Conservation (phyloP, 1,284 basidiomycete species). For the Takashimella koratensis region DNA sequence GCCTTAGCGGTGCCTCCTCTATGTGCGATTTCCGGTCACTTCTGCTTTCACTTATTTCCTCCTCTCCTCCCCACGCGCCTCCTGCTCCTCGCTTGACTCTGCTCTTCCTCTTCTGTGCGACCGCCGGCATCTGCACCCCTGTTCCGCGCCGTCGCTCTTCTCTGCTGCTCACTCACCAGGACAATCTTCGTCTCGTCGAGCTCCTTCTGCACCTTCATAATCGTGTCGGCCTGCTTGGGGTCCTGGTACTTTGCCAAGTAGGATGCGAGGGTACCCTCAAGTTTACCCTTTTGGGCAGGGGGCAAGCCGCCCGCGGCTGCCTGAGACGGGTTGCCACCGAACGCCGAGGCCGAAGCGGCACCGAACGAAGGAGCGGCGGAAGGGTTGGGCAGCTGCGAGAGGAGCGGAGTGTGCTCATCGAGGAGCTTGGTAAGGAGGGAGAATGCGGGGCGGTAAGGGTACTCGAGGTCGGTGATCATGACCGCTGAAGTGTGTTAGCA, state of each 20-base stretch:
- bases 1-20: no score
- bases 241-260: constrained; percentile 96
- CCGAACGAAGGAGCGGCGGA: constrained; percentile 39
- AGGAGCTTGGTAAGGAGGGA: constrained; percentile 90
- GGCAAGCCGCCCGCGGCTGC: constrained; percentile 45
- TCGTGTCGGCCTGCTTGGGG: constrained; percentile 94
- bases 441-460: constrained; percentile 94
- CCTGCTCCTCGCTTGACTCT: constrained; percentile 1
- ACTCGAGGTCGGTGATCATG: constrained; percentile 92
- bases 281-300: constrained; percentile 50
- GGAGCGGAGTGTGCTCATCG: constrained; percentile 78
- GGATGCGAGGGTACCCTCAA: constrained; percentile 60
- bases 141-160: no score
- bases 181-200: constrained; percentile 99
- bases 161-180: constrained; percentile 67
- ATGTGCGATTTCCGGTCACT: constrained; percentile 25
- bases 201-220: constrained; percentile 98
- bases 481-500: constrained; percentile 58
- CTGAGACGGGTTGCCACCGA: constrained; percentile 46
- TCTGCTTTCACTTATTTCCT: constrained; percentile 29
- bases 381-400: constrained; percentile 55
- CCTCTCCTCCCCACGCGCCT: constrained; percentile 9
- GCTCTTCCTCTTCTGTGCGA: constrained; percentile 5
- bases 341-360: constrained; percentile 40
- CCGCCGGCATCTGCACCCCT: no score